Evolutionary conservation across 129 eudicot genomes (phyloP), one percentile per base, ranked within the genome.

Genomic region (Tanacetum coccineum): DNA sequence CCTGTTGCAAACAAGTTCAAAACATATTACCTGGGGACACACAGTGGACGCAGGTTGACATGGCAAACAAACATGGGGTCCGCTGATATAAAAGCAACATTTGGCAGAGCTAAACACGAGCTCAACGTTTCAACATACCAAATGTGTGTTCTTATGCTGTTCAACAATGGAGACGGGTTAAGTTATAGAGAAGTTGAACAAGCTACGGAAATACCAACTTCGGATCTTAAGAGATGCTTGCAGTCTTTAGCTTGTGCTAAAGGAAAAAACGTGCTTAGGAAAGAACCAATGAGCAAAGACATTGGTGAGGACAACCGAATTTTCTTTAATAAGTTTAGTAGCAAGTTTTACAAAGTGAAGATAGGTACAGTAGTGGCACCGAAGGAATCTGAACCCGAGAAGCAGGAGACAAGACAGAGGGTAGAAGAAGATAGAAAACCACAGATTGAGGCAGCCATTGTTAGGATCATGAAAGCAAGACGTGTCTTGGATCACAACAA

Each of bases 21-120:
- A 3, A 79, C 78, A 3, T 82, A 78, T 61, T 82, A 82, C 79
- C 87, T 82, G 4, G 87, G 87, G 74, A 79, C 87, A 59, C 87
- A 82, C 77, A 70, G 73, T 4, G 87, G 87, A n/a, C 81, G 87
- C 46, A 72, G 87, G 46, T 57, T 82, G 13, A 71, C 87, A 13
- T 82, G 84, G 87, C 87, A 82, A 68, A 76, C 87, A 25, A 82
- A 82, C 68, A 82, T 82, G 87, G 87, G 87, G 3, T 70, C 81
- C 22, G 87, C 87, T 0, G 87, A 82, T 59, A 58, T 82, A 19
- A 82, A 82, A 58, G 87, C 81, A 8, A 79, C 74, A 18, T 82
- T 82, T 14, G 81, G 74, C 2, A 73, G 76, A 59, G 74, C 79
- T 30, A 82, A 82, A 55, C 84, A 82, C 36, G 87, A 82, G 68